A percentile compares a stretch with the other conserved stretches of the same genome.
phyloP scores from a whole-genome alignment of 805 yeast species.

The Kodamaea kaohsiungensis region DNA sequence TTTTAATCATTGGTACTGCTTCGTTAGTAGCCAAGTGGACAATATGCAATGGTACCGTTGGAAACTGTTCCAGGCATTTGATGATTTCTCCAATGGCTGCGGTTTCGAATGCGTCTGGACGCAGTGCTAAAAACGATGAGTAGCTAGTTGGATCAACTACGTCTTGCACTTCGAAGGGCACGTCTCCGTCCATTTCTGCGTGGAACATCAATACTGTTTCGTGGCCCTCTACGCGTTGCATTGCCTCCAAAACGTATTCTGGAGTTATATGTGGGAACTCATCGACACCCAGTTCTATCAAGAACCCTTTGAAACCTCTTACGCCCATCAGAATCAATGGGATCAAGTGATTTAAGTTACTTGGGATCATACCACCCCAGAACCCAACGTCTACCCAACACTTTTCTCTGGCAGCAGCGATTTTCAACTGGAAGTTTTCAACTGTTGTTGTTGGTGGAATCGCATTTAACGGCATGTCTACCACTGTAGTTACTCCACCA shows the following conservation, averaged over 20 bases:
- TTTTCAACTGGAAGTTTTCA: slow-evolving; percentile 69
- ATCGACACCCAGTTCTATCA: slow-evolving; percentile 94
- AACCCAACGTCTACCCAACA: slow-evolving; percentile 93
- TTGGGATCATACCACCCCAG: slow-evolving; percentile 95
- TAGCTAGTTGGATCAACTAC: slow-evolving; percentile 62
- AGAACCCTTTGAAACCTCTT: slow-evolving; percentile 89
- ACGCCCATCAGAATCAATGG: slow-evolving; percentile 87
- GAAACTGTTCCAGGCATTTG: slow-evolving; percentile 55
- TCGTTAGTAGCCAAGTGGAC: slow-evolving; percentile 88
- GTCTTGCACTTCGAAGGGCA: slow-evolving; percentile 20
- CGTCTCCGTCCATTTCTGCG: slow-evolving; percentile 65
- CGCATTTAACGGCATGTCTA: slow-evolving; percentile 96
- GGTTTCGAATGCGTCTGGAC: slow-evolving; percentile 88
- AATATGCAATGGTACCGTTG: slow-evolving; percentile 74
- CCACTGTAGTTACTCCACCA: slow-evolving; percentile 94
- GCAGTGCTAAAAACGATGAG: slow-evolving; percentile 71
- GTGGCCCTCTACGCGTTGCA: slow-evolving; percentile 59
- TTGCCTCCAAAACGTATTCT: slow-evolving; percentile 63
- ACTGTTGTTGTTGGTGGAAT: slow-evolving; percentile 93
- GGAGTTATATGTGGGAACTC: slow-evolving; percentile 86
- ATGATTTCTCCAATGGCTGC: slow-evolving; percentile 79
- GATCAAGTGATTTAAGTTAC: slow-evolving; percentile 63
- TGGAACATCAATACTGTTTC: slow-evolving; percentile 86
- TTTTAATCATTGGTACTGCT: slow-evolving; percentile 70
- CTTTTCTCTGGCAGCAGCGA: slow-evolving; percentile 76